A percentile compares a stretch with the other conserved stretches of the same genome.
phyloP scores from a whole-genome alignment of 345 rosid genomes.

The Eucalyptus sideroxylon region DNA sequence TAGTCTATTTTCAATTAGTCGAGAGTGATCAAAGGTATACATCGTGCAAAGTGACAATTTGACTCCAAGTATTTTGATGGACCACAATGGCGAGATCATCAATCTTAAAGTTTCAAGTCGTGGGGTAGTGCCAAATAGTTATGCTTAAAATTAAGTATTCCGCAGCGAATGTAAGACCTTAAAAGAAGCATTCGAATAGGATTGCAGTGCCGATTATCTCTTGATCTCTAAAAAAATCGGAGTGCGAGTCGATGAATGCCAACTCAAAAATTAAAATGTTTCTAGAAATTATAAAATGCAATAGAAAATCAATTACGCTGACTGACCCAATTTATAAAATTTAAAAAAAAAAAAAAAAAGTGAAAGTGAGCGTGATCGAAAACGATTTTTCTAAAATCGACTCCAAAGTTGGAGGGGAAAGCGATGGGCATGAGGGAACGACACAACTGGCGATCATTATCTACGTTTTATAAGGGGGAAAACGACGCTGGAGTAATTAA shows the following conservation, averaged over 20 bases:
- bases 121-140: neutral
- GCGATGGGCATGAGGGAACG: neutral
- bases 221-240: neutral
- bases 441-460: neutral
- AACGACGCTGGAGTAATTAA: neutral
- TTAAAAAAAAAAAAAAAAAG: neutral
- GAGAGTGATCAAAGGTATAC: neutral
- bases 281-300: neutral
- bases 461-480: neutral
- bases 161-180: rapidly evolving
- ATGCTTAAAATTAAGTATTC: neutral
- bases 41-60: neutral
- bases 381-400: neutral
- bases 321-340: neutral
- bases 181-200: neutral
- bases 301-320: neutral
- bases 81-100: neutral
- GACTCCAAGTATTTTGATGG: neutral
- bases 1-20: no score
- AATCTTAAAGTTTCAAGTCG: neutral
- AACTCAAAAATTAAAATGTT: neutral
- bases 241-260: neutral
- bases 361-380: neutral
- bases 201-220: neutral
- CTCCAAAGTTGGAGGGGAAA: neutral